phyloP scores from a whole-genome alignment of 306 rosid species.

The Vigna unguiculata region DNA sequence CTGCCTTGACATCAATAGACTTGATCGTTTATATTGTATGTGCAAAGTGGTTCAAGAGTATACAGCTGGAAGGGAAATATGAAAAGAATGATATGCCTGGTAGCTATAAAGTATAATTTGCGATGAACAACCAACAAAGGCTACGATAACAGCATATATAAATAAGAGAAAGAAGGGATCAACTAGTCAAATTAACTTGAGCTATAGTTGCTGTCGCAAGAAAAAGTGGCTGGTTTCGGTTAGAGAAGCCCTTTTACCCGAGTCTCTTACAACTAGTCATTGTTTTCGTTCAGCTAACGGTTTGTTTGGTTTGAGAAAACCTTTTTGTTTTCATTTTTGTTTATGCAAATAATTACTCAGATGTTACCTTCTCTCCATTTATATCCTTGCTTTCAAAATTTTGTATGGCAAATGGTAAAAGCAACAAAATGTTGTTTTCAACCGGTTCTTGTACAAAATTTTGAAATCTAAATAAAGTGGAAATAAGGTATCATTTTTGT shows the following conservation, averaged over 20 bases:
- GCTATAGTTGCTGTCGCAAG: slow-evolving; percentile 30
- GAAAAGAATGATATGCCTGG: slow-evolving; percentile 53
- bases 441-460: not conserved
- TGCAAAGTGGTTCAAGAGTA: slow-evolving; percentile 64
- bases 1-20: slow-evolving; percentile 58
- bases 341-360: not conserved
- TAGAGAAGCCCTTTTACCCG: slow-evolving; percentile 43
- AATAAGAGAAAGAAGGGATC: slow-evolving; percentile 61
- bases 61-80: slow-evolving; percentile 65
- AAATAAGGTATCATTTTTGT: slow-evolving; percentile 7
- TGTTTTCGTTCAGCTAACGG: slow-evolving; percentile 22
- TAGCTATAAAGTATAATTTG: slow-evolving; percentile 63
- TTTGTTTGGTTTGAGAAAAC: slow-evolving; percentile 16
- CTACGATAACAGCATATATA: slow-evolving; percentile 50
- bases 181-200: slow-evolving; percentile 35
- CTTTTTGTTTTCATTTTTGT: not conserved
- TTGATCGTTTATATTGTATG: slow-evolving; percentile 54
- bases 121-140: slow-evolving; percentile 31
- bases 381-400: slow-evolving; percentile 1
- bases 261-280: slow-evolving; percentile 47
- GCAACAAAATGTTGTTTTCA: not conserved
- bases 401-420: slow-evolving; percentile 20
- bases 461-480: slow-evolving; percentile 11
- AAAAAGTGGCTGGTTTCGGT: slow-evolving; percentile 8
- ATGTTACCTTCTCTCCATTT: not conserved